Percentiles rank a stretch among this genome's conserved stretches.
phyloP scores from a whole-genome alignment of 1,284 basidiomycete genomes.

The Pseudozyma hubeiensis region DNA sequence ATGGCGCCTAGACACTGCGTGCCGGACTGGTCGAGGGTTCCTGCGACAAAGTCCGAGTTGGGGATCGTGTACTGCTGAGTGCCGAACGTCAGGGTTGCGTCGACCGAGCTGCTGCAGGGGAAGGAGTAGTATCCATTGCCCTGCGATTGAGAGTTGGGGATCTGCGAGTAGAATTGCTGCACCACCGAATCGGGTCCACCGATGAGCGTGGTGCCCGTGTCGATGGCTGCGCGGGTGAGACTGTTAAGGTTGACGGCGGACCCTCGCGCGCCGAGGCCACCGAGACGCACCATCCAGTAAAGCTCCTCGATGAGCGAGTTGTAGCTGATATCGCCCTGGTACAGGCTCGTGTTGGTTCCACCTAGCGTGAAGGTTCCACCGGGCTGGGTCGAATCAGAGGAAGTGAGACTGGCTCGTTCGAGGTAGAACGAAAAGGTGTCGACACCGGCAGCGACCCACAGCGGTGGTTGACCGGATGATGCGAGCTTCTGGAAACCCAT shows the following conservation, averaged over 20 bases:
- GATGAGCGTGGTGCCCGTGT: constrained; percentile 65
- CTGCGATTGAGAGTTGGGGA: constrained; percentile 44
- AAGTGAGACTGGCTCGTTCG: constrained; percentile 29
- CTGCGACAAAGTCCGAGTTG: constrained; percentile 44
- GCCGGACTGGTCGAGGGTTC: constrained; percentile 29
- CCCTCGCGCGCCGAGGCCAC: constrained; percentile 33
- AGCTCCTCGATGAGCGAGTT: constrained; percentile 37
- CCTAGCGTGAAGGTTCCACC: constrained; percentile 63
- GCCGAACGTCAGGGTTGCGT: constrained; percentile 58
- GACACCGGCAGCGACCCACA: constrained; percentile 45
- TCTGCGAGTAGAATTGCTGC: constrained; percentile 49
- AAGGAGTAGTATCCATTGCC: constrained; percentile 59
- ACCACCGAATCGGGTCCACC: constrained; percentile 58
- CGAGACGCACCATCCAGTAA: constrained; percentile 60
- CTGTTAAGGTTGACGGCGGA: constrained; percentile 26
- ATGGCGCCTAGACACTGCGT: constrained; percentile 59
- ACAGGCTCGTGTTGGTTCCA: constrained; percentile 50
- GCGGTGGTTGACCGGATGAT: constrained; percentile 26
- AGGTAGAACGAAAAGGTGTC: constrained; percentile 59
- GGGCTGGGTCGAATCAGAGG: constrained; percentile 7
- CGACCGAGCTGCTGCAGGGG: constrained; percentile 50
- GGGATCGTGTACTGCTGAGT: constrained; percentile 51
- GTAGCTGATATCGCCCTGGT: constrained; percentile 53
- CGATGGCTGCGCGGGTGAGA: constrained; percentile 54
- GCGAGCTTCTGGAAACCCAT: constrained; percentile 55